Conservation (phyloP, 148 eudicot species). For the Suaeda aralocaspica region DNA sequence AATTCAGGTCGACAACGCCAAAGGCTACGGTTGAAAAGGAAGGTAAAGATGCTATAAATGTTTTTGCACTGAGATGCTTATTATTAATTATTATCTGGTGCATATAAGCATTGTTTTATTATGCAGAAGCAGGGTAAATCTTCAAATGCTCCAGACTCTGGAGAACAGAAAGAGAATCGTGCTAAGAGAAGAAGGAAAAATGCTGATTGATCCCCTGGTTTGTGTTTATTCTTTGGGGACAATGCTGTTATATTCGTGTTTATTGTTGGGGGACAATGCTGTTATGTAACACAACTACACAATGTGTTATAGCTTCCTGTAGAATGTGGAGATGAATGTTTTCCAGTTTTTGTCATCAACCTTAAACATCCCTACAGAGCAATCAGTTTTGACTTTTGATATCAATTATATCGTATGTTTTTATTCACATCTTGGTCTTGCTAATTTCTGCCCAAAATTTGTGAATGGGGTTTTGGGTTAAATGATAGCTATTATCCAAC, state of each 20-base stretch:
- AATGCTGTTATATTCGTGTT: no score
- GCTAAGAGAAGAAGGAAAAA: slow-evolving; percentile 61
- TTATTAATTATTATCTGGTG: neutral
- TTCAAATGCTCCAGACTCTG: slow-evolving; percentile 17
- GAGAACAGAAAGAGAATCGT: slow-evolving; percentile 34
- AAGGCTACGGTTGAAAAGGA: slow-evolving; percentile 46
- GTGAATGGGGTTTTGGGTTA: neutral
- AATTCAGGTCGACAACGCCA: slow-evolving; percentile 65
- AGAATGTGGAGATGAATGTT: neutral
- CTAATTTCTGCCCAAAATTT: neutral
- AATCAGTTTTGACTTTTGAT: neutral
- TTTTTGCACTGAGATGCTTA: neutral
- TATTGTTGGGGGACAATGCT: neutral
- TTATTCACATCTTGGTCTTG: neutral
- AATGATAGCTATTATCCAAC: no score
- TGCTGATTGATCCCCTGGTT: slow-evolving; percentile 12
- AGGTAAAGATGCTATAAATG: slow-evolving; percentile 34
- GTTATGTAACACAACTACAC: neutral
- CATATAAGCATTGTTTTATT: slow-evolving; percentile 2
- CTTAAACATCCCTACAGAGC: neutral
- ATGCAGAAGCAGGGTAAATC: slow-evolving; percentile 34
- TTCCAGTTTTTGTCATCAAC: neutral
- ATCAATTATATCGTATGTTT: neutral
- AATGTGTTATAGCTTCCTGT: neutral
- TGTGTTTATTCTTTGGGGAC: neutral